Percentiles rank a stretch among this genome's conserved stretches.
phyloP scores from a whole-genome alignment of 106 monocot species.

The Dactylorhiza incarnata region DNA sequence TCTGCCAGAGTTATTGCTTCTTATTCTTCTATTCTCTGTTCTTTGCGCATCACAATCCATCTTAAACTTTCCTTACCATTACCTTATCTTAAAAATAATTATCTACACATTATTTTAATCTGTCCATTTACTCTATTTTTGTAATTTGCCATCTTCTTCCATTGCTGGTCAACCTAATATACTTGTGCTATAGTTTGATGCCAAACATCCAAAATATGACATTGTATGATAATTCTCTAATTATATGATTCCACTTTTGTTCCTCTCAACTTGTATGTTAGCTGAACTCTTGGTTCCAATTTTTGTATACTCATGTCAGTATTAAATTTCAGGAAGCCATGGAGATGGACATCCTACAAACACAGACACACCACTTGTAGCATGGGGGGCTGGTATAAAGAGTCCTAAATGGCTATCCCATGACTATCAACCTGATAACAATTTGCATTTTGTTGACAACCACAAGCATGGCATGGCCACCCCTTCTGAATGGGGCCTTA shows the following conservation, averaged over 20 bases:
- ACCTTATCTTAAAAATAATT: neutral
- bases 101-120: neutral
- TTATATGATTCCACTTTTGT: neutral
- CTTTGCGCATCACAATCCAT: neutral
- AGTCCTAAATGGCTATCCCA: slow-evolving; percentile 37
- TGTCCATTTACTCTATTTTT: neutral
- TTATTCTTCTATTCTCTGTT: neutral
- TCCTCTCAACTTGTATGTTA: neutral
- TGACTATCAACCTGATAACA: slow-evolving; percentile 37
- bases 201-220: neutral
- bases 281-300: neutral
- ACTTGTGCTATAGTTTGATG: neutral
- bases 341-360: slow-evolving; percentile 94
- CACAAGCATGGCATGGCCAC: slow-evolving; percentile 74
- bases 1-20: neutral
- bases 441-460: slow-evolving; percentile 70
- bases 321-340: slow-evolving; percentile 68
- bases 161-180: neutral
- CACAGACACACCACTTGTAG: slow-evolving; percentile 86
- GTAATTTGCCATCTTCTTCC: neutral
- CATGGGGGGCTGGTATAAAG: slow-evolving; percentile 86
- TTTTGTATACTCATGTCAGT: neutral
- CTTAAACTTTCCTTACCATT: neutral
- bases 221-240: neutral
- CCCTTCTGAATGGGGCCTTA: slow-evolving; percentile 61